Percentiles rank a stretch among this genome's conserved stretches.
Conservation (phyloP, 202 grass and related monocot genomes). For the Panicum hallii region DNA sequence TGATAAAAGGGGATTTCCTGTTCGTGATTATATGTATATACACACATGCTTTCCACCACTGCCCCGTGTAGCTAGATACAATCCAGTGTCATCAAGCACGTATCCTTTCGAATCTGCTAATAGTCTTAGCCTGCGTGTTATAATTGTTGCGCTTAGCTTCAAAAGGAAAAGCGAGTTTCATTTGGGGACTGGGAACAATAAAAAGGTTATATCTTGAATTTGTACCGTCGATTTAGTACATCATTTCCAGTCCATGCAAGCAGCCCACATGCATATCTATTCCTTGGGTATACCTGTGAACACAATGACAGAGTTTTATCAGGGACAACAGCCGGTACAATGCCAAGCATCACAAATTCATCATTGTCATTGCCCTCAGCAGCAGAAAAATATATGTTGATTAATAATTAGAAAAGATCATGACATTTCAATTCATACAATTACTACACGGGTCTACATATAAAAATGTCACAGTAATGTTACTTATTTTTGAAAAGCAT, state of each 20-base stretch:
- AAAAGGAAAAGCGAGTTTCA: not conserved
- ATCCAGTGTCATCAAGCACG: slow-evolving; percentile 79
- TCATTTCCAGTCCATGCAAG: slow-evolving; percentile 97
- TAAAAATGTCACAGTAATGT: not conserved
- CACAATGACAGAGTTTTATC: slow-evolving; percentile 17
- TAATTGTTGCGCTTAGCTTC: slow-evolving; percentile 2
- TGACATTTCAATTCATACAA: not conserved
- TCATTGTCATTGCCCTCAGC: not conserved
- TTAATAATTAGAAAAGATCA: slow-evolving; percentile 1
- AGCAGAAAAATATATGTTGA: not conserved
- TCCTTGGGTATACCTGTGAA: slow-evolving; percentile 80
- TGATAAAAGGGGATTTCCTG: not conserved
- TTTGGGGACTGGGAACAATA: not conserved
- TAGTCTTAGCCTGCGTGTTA: slow-evolving; percentile 71
- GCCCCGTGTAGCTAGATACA: slow-evolving; percentile 71
- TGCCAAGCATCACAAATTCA: not conserved
- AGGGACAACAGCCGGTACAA: not conserved
- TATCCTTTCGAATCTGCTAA: slow-evolving; percentile 93
- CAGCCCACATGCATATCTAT: slow-evolving; percentile 83
- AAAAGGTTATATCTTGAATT: slow-evolving; percentile 10
- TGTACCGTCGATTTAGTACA: slow-evolving; percentile 88
- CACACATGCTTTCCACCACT: slow-evolving; percentile 74
- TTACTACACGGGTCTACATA: not conserved
- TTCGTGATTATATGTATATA: not conserved
- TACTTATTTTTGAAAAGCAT: not conserved